Evolutionary conservation across 768 basidiomycete species (phyloP).

Genomic region (Jaapia argillacea): DNA sequence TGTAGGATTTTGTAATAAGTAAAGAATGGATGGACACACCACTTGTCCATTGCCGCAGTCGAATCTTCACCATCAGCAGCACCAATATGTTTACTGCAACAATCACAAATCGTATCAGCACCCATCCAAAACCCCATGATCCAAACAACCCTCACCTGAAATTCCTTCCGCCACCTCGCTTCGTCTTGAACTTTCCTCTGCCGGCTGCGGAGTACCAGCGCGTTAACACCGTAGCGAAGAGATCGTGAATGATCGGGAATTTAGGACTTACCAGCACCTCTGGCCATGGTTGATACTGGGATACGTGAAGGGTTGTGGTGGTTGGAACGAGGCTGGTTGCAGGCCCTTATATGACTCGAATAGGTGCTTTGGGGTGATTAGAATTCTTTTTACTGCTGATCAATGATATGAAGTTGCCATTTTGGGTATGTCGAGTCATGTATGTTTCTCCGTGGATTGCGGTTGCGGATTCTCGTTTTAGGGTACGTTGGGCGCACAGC

Average conservation of each 20-base stretch:
- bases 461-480: too few relatives aligned
- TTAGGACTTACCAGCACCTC: constrained; percentile 2
- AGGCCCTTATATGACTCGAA: too few relatives aligned
- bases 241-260: neutral
- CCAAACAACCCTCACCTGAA: constrained; percentile 20
- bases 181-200: constrained; percentile 29
- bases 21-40: constrained; percentile 2
- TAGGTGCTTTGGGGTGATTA: too few relatives aligned
- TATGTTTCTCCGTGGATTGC: too few relatives aligned
- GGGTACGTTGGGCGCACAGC: too few relatives aligned
- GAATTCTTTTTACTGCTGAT: too few relatives aligned
- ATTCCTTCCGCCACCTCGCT: constrained; percentile 31
- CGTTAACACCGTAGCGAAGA: too few relatives aligned
- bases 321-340: too few relatives aligned
- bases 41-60: constrained; percentile 13
- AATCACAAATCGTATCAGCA: constrained; percentile 8
- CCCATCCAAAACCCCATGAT: constrained; percentile 4
- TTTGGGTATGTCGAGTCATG: too few relatives aligned
- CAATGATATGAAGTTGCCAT: too few relatives aligned
- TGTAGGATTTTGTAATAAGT: neutral
- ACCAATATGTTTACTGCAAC: constrained; percentile 9
- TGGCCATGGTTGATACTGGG: too few relatives aligned
- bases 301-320: too few relatives aligned
- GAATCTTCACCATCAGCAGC: constrained; percentile 18
- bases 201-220: neutral